Evolutionary conservation across 805 yeast species (phyloP).

Genomic region (baker's yeast (Saccharomyces cerevisiae)): DNA sequence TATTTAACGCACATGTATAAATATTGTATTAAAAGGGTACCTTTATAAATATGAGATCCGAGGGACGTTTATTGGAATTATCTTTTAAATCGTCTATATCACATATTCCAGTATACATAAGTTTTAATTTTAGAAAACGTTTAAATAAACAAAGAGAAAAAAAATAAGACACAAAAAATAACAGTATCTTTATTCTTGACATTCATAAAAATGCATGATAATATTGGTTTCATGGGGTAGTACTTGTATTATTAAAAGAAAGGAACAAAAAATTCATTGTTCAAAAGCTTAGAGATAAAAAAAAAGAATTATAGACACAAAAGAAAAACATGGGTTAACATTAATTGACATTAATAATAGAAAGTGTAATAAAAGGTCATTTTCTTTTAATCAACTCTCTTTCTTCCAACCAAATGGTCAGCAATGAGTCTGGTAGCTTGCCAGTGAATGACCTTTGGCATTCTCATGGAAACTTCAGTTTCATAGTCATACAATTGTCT

Average conservation of each 20-base stretch:
- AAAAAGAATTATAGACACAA: background rate
- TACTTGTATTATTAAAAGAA: background rate
- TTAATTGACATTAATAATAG: background rate
- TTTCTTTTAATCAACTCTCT: slow-evolving; percentile 21
- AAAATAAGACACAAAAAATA: background rate
- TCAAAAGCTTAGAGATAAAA: background rate
- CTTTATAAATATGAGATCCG: background rate
- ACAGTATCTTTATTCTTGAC: background rate
- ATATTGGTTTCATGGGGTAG: background rate
- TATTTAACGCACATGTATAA: background rate
- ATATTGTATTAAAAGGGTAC: background rate
- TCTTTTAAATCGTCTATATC: slow-evolving; percentile 7
- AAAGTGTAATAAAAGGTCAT: background rate
- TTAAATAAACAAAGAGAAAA: background rate
- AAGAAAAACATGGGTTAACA: background rate
- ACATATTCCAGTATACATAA: slow-evolving; percentile 14
- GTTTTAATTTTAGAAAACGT: background rate
- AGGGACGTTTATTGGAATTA: background rate
- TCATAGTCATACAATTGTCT: slow-evolving; percentile 77
- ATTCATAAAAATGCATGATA: background rate
- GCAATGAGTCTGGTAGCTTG: slow-evolving; percentile 62
- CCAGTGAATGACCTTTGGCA: slow-evolving; percentile 90
- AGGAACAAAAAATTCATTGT: background rate
- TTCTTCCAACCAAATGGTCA: slow-evolving; percentile 77
- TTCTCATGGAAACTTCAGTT: slow-evolving; percentile 70